Base-by-base conservation (phyloP, 257 asterid genomes). In the Fraxinus americana region DNA sequence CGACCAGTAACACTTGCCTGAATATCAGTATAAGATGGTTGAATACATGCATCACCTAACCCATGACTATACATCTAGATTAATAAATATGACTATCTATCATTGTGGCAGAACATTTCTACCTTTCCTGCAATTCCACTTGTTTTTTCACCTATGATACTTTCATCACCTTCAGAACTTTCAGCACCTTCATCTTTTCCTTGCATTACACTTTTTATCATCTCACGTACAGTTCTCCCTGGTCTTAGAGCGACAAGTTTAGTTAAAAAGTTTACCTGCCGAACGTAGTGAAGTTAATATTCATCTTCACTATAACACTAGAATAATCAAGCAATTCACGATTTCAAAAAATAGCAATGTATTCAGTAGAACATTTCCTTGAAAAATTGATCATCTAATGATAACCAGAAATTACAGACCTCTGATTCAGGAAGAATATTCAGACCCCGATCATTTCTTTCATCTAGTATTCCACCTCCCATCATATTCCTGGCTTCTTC, bases 401-500 rank as follows among this genome's bases (percentile, higher is more conserved):
- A 73, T 63, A 34, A 30, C 70, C 67, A 54, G 32, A 71, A 81
- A 54, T 41, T 78, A 83, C 74, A 78, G 74, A 94, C 99, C 98
- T 93, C 98, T 68, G 99, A 86, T 87, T 95, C 92, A 76, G 98
- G 99, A 45, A 95, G 97, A 21, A 92, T 93, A 63, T 67, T 90
- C 73, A 92, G 87, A 83, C 99, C 98, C 57, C 97, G 97, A 63
- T 93, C 92, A 82, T 95, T 95, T 90, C 99, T 90, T 85, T 93
- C 98, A 77, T 95, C 97, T 30, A 95, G 87, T 85, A 95, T 83
- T 79, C 99, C 99, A 79, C 99, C 99, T 29, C 99, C 98, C 98
- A 95, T 91, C 99, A 93, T 94, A 81, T 87, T 86, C 84, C 97
- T 90, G 67, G 99, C 97, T 89, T 95, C 99, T 91, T 95, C 99